Base-by-base conservation (phyloP, 306 rosid species). In the Casuarina equisetifolia region DNA sequence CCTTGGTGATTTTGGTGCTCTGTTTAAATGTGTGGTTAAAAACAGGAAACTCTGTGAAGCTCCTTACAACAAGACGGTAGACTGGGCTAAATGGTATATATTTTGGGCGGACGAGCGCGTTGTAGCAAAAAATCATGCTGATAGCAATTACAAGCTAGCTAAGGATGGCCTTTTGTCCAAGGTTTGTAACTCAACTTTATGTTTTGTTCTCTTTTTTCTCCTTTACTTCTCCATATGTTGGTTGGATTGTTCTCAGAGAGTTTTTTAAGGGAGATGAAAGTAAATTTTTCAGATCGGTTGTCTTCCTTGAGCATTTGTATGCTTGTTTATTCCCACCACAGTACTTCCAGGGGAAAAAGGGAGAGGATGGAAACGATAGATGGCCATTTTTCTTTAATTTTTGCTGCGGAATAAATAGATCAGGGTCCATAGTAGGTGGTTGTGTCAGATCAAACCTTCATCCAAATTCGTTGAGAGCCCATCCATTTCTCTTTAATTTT, bases 51-150 rank as follows among this genome's bases (percentile, higher is more conserved):
- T 92, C 70, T 85, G 88, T 52, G 91, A 87, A 73, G 90, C 91
- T 87, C 99, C 99, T 74, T 92, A 92, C 79, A 90, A 87, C 92
- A 92, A 92, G 94, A 96, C 97, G 17, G 93, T 96, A 74, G 97
- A 92, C 82, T 96, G 99, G 99, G 77, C 90, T 79, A 96, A 90
- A 84, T 96, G 99, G 99, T 92, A 90, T 79, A 84, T 96, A 80
- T 90, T 91, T 88, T 96, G 97, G 99, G 98, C 97, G 40, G 99
- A 96, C 62, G 99, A 92, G 84, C 90, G 97, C 66, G 97, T 96
- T 70, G 99, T 96, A 77, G 92, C 96, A 0, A 96, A 92, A 88
- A 91, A 63, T 80, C 98, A 96, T 59, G 86, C 83, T 48, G 98
- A 92, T 83, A 96, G 99, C 94, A 91, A 93, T 81, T 96, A 91